These are phyloP conservation scores for Leishmania guyanensis DNA, from an alignment of 208 protist genomes.

Conservation along the genomic window DNA sequence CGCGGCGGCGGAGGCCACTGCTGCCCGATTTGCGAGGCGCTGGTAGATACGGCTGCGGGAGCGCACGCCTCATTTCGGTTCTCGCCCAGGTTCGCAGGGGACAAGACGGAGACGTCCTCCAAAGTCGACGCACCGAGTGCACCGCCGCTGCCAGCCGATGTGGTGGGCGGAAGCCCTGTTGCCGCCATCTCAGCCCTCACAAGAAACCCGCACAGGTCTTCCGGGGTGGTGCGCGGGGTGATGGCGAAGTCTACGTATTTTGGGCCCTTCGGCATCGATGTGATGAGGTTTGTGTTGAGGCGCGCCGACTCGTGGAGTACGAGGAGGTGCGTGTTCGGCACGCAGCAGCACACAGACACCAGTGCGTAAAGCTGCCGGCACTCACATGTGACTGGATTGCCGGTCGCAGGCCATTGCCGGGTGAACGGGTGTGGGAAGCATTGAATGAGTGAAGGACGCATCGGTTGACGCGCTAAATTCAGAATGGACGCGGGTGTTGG, in stretches of 20 bases:
- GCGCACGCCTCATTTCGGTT: constrained; percentile 5
- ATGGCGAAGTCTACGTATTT: constrained; percentile 83
- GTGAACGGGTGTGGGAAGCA: constrained; percentile 87
- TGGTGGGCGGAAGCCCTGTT: neutral
- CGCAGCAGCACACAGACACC: constrained; percentile 83
- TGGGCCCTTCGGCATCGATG: constrained; percentile 78
- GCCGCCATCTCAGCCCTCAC: constrained; percentile 56
- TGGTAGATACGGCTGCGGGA: neutral
- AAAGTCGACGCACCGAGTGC: neutral
- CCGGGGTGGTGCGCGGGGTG: constrained; percentile 54
- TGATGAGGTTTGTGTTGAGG: constrained; percentile 55
- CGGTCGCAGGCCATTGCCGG: constrained; percentile 73
- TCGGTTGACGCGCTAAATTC: constrained; percentile 3
- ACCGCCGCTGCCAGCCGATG: constrained; percentile 16
- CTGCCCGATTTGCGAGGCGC: neutral
- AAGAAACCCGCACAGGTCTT: constrained; percentile 72
- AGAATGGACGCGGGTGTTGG: neutral
- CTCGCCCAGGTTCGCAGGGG: neutral
- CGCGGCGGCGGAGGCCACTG: constrained; percentile 9
- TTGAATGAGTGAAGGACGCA: constrained; percentile 63
- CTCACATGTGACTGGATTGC: constrained; percentile 77
- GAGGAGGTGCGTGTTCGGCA: constrained; percentile 78
- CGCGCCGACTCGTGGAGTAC: constrained; percentile 67
- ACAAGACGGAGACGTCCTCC: constrained; percentile 22
- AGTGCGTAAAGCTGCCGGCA: constrained; percentile 87